Evolutionary conservation across 257 asterid genomes (phyloP).

Genomic region (Pogostemon cablin): DNA sequence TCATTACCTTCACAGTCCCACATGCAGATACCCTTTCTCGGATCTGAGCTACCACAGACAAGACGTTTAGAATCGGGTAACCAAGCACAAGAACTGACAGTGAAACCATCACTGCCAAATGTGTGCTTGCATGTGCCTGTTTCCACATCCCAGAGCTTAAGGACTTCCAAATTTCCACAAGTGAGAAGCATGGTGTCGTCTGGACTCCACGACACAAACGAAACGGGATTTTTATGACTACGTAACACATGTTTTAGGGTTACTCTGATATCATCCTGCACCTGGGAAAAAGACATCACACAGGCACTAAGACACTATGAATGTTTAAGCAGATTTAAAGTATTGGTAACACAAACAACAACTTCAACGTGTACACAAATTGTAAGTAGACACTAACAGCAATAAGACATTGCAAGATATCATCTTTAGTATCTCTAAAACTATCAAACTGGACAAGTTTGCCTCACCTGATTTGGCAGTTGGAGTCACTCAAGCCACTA

Average conservation of each 20-base stretch:
- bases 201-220: conserved; percentile 92
- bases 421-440: conserved; percentile 27
- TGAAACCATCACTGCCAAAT: conserved; percentile 62
- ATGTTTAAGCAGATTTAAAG: background rate
- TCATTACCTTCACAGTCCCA: conserved; percentile 92
- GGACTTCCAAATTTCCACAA: conserved; percentile 86
- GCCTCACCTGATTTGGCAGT: conserved; percentile 68
- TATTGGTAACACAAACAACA: background rate
- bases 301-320: conserved; percentile 26
- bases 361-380: conserved; percentile 8
- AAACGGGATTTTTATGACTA: conserved; percentile 76
- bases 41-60: conserved; percentile 91
- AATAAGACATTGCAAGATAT: conserved; percentile 22
- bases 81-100: conserved; percentile 94
- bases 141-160: conserved; percentile 89
- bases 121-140: conserved; percentile 88
- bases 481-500: conserved; percentile 70
- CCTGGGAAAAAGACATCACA: conserved; percentile 50
- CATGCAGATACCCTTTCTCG: conserved; percentile 86
- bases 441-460: conserved; percentile 36
- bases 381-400: background rate
- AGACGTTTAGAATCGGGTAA: conserved; percentile 90
- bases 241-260: conserved; percentile 45
- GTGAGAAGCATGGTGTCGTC: conserved; percentile 89
- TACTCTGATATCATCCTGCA: conserved; percentile 63